Conservation (phyloP, 2,329 filamentous ascomycete species). For the Penicillium sp. region DNA sequence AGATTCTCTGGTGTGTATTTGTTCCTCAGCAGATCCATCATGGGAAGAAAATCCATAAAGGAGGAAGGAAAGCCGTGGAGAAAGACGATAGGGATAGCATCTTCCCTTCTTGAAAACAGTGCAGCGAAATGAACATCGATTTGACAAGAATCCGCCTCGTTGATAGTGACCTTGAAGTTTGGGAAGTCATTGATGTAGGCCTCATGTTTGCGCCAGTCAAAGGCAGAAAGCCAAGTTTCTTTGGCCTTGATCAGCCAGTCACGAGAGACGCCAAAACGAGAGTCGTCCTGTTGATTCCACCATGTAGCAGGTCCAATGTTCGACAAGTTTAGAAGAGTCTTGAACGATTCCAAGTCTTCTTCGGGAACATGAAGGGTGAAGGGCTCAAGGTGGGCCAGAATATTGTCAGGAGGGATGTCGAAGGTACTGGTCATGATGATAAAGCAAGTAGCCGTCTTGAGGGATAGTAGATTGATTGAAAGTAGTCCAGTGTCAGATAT, state of each 20-base stretch:
- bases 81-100: conserved; percentile 56
- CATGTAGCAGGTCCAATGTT: conserved; percentile 14
- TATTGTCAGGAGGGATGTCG: background rate
- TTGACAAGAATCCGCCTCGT: conserved; percentile 16
- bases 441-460: background rate
- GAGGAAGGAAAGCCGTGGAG: conserved; percentile 60
- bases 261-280: conserved; percentile 11
- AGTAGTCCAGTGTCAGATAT: no score
- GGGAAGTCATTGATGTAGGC: conserved; percentile 14
- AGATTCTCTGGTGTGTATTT: conserved; percentile 56
- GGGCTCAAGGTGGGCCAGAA: background rate
- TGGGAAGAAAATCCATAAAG: conserved; percentile 60
- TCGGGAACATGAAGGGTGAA: conserved; percentile 5
- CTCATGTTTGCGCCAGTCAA: conserved; percentile 18
- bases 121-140: conserved; percentile 58
- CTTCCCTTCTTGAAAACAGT: conserved; percentile 56
- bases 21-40: conserved; percentile 51
- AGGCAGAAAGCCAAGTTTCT: conserved; percentile 13
- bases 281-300: conserved; percentile 14
- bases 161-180: conserved; percentile 6
- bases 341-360: conserved; percentile 5
- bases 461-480: background rate
- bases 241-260: conserved; percentile 15
- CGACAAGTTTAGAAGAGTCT: conserved; percentile 9
- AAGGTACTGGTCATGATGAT: background rate